phyloP scores from a whole-genome alignment of 2,329 filamentous ascomycete genomes.

The Epicoccum nigrum region DNA sequence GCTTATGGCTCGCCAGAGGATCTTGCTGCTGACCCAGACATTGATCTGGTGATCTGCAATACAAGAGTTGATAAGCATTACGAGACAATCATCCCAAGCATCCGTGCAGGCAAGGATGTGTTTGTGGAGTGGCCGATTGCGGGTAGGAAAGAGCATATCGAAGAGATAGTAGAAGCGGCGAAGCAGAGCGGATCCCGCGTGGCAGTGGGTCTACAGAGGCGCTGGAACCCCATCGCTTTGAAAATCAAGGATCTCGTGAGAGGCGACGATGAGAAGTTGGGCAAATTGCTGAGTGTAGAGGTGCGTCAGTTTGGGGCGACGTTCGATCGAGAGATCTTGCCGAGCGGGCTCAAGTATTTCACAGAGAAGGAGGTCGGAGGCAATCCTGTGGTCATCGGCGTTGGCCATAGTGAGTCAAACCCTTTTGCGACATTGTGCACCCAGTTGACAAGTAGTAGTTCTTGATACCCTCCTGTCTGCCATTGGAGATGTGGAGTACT shows the following conservation, averaged over 20 bases:
- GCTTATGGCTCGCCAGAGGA: slow-evolving; percentile 53
- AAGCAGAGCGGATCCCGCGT: slow-evolving; percentile 49
- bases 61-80: slow-evolving; percentile 63
- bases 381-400: slow-evolving; percentile 26
- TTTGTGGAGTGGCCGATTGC: slow-evolving; percentile 61
- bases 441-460: not conserved
- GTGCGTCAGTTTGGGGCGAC: slow-evolving; percentile 17
- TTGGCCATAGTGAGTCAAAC: slow-evolving; percentile 19
- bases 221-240: slow-evolving; percentile 46
- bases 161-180: slow-evolving; percentile 39
- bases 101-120: slow-evolving; percentile 60
- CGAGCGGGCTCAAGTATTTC: slow-evolving; percentile 24
- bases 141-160: slow-evolving; percentile 39
- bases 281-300: slow-evolving; percentile 46
- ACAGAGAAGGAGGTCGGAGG: slow-evolving; percentile 23
- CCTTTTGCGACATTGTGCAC: no score
- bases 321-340: slow-evolving; percentile 21
- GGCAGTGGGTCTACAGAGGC: slow-evolving; percentile 56
- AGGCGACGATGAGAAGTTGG: slow-evolving; percentile 32
- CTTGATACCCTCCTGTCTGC: slow-evolving; percentile 29
- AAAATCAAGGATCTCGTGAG: slow-evolving; percentile 52
- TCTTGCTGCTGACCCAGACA: slow-evolving; percentile 49
- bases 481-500: slow-evolving; percentile 24
- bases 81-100: slow-evolving; percentile 53
- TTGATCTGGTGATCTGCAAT: slow-evolving; percentile 56